Evolutionary conservation across 1,284 basidiomycete species (phyloP).

Genomic region (Cystobasidium pallidum): DNA sequence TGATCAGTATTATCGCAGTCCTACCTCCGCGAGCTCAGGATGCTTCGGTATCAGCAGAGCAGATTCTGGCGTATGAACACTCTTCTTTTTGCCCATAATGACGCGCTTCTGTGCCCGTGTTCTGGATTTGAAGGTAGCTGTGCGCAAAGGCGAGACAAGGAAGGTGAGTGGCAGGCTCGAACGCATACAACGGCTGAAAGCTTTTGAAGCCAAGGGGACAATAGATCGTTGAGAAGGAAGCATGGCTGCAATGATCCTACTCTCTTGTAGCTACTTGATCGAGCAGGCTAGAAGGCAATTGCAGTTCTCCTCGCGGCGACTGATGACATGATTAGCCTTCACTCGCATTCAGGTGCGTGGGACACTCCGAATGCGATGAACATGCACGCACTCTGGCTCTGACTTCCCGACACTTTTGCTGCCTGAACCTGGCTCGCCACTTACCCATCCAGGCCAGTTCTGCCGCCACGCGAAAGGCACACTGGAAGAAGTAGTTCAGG

Average conservation of each 20-base stretch:
- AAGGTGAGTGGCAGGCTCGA: constrained; percentile 20
- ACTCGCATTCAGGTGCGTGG: constrained; percentile 40
- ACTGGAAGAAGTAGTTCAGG: constrained; percentile 76
- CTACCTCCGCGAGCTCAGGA: constrained; percentile 34
- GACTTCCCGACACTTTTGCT: background rate
- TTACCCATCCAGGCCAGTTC: constrained; percentile 78
- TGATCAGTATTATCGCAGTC: background rate
- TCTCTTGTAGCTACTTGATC: background rate
- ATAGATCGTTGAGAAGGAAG: too few species aligned
- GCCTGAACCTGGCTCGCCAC: background rate
- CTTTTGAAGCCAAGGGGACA: background rate
- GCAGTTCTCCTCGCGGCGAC: background rate
- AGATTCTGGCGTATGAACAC: constrained; percentile 43
- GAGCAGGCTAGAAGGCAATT: background rate
- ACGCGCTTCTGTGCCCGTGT: constrained; percentile 10
- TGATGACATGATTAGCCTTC: constrained; percentile 42
- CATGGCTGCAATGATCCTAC: too few species aligned
- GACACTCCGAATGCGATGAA: background rate
- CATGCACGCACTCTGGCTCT: background rate
- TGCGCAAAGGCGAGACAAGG: background rate
- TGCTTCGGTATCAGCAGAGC: constrained; percentile 46
- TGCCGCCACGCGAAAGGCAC: constrained; percentile 83
- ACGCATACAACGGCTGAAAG: constrained; percentile 8
- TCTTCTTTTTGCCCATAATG: constrained; percentile 49
- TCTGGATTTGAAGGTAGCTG: constrained; percentile 3